These are phyloP conservation scores for Calonectria naviculata DNA, from an alignment of 2,329 filamentous ascomycete species.

Conservation along the genomic window DNA sequence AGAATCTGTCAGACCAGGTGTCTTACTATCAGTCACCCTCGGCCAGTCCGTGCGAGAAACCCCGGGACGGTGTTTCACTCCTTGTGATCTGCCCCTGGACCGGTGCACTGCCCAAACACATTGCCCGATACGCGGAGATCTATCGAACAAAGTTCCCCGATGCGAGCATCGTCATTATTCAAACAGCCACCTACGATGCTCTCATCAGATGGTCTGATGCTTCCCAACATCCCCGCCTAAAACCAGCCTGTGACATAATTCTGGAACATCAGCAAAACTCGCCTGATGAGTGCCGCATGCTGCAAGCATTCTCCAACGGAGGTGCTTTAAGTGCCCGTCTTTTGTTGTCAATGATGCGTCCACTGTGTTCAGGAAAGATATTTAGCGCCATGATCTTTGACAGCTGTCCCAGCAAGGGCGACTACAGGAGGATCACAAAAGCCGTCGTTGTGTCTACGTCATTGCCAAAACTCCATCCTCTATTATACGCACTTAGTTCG, in stretches of 20 bases:
- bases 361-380: not conserved
- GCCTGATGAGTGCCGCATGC: not conserved
- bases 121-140: not conserved
- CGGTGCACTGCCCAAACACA: not conserved
- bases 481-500: not conserved
- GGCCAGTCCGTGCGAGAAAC: not conserved
- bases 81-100: not conserved
- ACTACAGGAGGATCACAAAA: not conserved
- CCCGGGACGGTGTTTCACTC: not conserved
- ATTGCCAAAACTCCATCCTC: not conserved
- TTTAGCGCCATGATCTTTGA: conserved; percentile 1
- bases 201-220: not conserved
- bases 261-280: not conserved
- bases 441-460: not conserved
- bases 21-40: not conserved
- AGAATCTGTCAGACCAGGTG: not conserved
- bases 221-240: not conserved
- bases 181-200: not conserved
- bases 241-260: not conserved
- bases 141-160: not conserved
- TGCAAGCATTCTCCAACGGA: not conserved
- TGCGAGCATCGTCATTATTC: not conserved
- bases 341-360: not conserved
- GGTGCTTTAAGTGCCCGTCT: not conserved
- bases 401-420: not conserved